A percentile compares a stretch with the other conserved stretches of the same genome.
phyloP scores from a whole-genome alignment of 306 rosid genomes.

The Casuarina glauca region DNA sequence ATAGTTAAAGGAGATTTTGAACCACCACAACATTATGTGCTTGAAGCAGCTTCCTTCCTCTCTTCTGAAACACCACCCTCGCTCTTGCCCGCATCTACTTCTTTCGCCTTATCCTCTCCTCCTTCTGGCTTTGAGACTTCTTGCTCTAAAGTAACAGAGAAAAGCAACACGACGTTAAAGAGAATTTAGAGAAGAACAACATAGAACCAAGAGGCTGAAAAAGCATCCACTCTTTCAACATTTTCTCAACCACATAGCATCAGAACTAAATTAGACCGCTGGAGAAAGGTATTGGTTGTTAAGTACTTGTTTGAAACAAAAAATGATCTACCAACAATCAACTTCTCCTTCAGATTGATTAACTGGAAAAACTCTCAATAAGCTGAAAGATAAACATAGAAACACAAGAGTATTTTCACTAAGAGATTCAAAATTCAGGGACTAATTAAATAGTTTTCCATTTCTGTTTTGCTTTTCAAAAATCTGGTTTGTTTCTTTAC shows the following conservation, averaged over 20 bases:
- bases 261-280: background rate
- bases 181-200: background rate
- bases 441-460: no score
- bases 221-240: background rate
- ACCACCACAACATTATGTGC: slow-evolving; percentile 46
- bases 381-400: no score
- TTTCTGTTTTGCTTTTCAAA: no score
- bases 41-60: slow-evolving; percentile 61
- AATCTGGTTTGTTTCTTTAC: no score
- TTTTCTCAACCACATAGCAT: background rate
- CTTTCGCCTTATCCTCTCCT: slow-evolving; percentile 21
- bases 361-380: no score
- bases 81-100: slow-evolving; percentile 15
- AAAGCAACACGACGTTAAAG: slow-evolving; percentile 8
- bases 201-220: background rate
- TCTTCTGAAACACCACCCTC: slow-evolving; percentile 44
- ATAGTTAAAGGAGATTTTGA: slow-evolving; percentile 30
- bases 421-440: no score
- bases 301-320: background rate
- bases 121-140: slow-evolving; percentile 63
- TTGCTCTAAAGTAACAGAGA: slow-evolving; percentile 35
- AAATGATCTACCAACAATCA: no score
- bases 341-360: background rate
- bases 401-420: no score
- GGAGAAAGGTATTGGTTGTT: background rate